Conservation (phyloP, 257 asterid species). For the Ligustrum vulgare region DNA sequence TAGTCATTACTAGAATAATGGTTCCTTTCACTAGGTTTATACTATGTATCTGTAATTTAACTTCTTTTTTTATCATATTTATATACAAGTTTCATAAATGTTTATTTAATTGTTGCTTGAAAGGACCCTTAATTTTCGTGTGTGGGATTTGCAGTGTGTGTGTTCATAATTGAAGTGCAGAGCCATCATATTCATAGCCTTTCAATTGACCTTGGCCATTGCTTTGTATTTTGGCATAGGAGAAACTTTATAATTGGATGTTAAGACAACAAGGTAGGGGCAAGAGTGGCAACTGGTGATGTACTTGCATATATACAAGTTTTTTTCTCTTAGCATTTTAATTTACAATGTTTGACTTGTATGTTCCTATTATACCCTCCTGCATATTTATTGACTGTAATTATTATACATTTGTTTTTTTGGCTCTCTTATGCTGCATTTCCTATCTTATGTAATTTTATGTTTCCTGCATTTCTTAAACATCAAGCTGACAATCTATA, state of each 20-base stretch:
- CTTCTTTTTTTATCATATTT: background rate
- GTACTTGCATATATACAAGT: conserved; percentile 64
- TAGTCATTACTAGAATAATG: background rate
- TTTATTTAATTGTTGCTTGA: background rate
- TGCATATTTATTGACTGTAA: background rate
- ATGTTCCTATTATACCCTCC: background rate
- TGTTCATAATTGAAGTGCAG: background rate
- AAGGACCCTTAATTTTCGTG: background rate
- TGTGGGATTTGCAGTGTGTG: background rate
- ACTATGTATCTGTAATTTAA: background rate
- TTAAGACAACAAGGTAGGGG: conserved; percentile 63
- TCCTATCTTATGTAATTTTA: background rate
- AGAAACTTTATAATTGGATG: conserved; percentile 57
- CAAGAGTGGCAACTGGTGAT: conserved; percentile 53
- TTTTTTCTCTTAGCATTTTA: background rate
- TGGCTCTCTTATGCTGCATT: background rate
- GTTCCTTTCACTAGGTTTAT: background rate
- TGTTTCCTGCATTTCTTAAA: no score
- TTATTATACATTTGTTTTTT: background rate
- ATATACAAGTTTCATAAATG: background rate
- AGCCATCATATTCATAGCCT: background rate
- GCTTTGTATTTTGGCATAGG: conserved; percentile 34
- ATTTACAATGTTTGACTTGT: background rate
- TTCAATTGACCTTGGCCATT: background rate
- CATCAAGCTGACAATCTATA: no score